phyloP scores from a whole-genome alignment of 305 asterid genomes.

The Fraxinus nigra region DNA sequence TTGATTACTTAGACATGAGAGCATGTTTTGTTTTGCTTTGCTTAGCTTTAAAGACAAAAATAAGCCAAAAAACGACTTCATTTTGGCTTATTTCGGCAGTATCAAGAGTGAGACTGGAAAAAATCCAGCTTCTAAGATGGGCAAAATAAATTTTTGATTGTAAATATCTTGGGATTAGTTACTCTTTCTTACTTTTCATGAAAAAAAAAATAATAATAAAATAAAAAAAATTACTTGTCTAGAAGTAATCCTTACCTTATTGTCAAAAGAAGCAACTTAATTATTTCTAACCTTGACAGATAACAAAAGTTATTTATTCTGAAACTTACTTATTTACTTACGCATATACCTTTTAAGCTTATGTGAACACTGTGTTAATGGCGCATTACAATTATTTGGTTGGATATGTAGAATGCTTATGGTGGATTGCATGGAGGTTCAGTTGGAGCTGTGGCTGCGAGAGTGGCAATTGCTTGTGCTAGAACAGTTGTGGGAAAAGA shows the following conservation, averaged over 20 bases:
- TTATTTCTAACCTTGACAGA: background rate
- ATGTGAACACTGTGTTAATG: background rate
- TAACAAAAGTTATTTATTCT: background rate
- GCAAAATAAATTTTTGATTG: background rate
- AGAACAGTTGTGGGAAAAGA: constrained; percentile 68
- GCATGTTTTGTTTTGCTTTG: background rate
- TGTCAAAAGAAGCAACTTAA: background rate
- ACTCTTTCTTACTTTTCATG: background rate
- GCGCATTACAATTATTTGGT: constrained; percentile 19
- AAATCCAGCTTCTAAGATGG: background rate
- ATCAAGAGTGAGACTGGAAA: too few relatives aligned
- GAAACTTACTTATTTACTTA: background rate
- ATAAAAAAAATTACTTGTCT: too few relatives aligned
- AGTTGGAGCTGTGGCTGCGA: constrained; percentile 60
- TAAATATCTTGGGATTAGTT: background rate
- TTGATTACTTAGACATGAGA: background rate
- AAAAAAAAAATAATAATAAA: too few relatives aligned
- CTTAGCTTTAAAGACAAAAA: background rate
- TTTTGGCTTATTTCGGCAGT: background rate
- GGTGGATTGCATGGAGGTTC: constrained; percentile 83
- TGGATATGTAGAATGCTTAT: constrained; percentile 43
- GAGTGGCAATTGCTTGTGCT: constrained; percentile 73
- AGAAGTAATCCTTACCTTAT: background rate
- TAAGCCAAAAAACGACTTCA: background rate
- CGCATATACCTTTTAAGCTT: background rate